Evolutionary conservation across 2,329 filamentous ascomycete species (phyloP).

Genomic region (Ustilaginoidea virens): DNA sequence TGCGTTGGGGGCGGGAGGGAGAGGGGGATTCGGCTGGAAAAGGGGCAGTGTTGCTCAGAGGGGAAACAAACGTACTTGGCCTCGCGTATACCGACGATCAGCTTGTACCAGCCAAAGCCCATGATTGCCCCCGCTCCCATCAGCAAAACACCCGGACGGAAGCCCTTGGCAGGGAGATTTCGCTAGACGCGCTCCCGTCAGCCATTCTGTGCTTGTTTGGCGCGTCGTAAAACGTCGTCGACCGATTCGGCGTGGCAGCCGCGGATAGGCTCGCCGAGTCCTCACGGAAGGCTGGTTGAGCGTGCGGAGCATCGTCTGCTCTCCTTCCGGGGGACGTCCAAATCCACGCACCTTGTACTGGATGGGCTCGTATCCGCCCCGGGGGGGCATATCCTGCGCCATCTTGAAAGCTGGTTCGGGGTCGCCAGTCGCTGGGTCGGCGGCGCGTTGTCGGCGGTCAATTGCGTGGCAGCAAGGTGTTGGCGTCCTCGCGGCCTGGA

Average conservation of each 20-base stretch:
- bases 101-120: constrained; percentile 81
- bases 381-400: constrained; percentile 95
- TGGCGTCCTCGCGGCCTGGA: too few relatives aligned
- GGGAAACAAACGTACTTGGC: constrained; percentile 55
- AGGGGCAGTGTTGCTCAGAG: too few relatives aligned
- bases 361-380: constrained; percentile 86
- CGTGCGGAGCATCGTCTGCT: too few relatives aligned
- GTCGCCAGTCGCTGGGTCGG: not conserved
- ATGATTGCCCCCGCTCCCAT: constrained; percentile 63
- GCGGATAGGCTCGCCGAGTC: too few relatives aligned
- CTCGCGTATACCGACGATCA: constrained; percentile 72
- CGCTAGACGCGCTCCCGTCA: constrained; percentile 41
- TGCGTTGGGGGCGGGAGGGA: too few relatives aligned
- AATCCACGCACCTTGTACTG: constrained; percentile 71
- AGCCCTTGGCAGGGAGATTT: constrained; percentile 82
- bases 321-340: too few relatives aligned
- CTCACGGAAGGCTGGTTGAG: too few relatives aligned
- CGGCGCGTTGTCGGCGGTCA: too few relatives aligned
- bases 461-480: too few relatives aligned
- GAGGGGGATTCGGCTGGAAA: too few relatives aligned
- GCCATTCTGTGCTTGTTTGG: not conserved
- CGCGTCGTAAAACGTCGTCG: too few relatives aligned
- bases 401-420: constrained; percentile 38
- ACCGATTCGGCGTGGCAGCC: too few relatives aligned
- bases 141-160: constrained; percentile 69